Base-by-base conservation (phyloP, 495 filamentous ascomycete genomes). In the Penicillium egyptiacum region DNA sequence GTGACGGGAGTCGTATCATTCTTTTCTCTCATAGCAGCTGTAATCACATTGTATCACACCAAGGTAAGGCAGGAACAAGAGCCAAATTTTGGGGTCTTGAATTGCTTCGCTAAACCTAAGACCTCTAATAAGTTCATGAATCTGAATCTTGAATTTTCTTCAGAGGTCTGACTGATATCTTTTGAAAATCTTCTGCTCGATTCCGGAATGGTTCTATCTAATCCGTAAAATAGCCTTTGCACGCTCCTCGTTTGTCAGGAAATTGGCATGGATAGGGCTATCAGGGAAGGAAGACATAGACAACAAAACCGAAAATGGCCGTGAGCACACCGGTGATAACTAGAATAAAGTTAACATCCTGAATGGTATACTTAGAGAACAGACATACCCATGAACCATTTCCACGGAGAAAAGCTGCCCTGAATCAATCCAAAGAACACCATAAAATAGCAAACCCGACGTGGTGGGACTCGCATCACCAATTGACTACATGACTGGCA, bases 121-220 rank as follows among this genome's bases (percentile, higher is more conserved):
- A 3, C 4, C n/a, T 46, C 30, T 4, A 25, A 31, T 35, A 5
- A 41, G 54, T 9, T 7, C 16, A 17, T 46, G 28, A 1, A 12
- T 25, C 17, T 46, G 28, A 1, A 12, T 25, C 17, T 33, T 26
- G 19, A 4, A 16, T 9, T 19, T 19, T 16, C 30, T 6, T 4
- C 33, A 5, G n/a, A 12, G 44, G 56, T 7, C 43, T 51, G 49
- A 66, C 67, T 87, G 83, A 48, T 75, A 76, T 49, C 49, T 64
- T 63, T 85, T 85, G 55, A 86, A 67, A 40, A 69, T 63, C 41
- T 81, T 79, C 56, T 83, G 84, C 67, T 85, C 82, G 31, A 85
- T 76, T 28, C 83, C 83, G 0, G 82, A 83, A 60, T 82, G 80
- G 48, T 86, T 83, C 6, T 73, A 69, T 35, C 79, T 76, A 26